These are phyloP conservation scores for Tylopilus plumbeoviolaceoides DNA, from an alignment of 768 basidiomycete genomes.

Conservation along the genomic window DNA sequence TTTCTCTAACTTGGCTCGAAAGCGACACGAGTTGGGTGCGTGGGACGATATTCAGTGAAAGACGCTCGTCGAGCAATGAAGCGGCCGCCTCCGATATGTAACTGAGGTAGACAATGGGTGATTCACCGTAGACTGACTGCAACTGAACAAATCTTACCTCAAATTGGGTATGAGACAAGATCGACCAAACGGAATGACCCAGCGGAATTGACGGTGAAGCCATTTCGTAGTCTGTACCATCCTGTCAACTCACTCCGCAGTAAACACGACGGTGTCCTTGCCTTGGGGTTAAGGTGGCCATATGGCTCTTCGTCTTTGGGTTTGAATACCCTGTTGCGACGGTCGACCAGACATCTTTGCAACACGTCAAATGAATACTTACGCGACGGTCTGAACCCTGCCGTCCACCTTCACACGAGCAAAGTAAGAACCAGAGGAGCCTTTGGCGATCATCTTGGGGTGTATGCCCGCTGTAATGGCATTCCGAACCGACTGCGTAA, in stretches of 20 bases:
- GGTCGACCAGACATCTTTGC: constrained; percentile 2
- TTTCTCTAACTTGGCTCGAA: constrained; percentile 54
- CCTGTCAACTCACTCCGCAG: constrained; percentile 1
- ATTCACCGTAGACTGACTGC: background rate
- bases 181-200: constrained; percentile 88
- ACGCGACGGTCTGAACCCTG: constrained; percentile 77
- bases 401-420: constrained; percentile 80
- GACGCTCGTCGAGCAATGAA: constrained; percentile 71
- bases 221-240: constrained; percentile 73
- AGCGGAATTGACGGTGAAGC: constrained; percentile 83
- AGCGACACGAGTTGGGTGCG: constrained; percentile 80
- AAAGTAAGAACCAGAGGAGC: constrained; percentile 89
- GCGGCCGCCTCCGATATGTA: constrained; percentile 91
- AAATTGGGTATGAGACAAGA: constrained; percentile 87
- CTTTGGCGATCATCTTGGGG: constrained; percentile 88
- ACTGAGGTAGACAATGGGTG: constrained; percentile 33
- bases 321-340: constrained; percentile 69
- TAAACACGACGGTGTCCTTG: constrained; percentile 18
- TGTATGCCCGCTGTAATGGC: constrained; percentile 78
- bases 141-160: constrained; percentile 43
- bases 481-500: constrained; percentile 59
- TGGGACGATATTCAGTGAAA: constrained; percentile 79
- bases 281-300: constrained; percentile 84
- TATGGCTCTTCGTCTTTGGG: constrained; percentile 92
- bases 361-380: constrained; percentile 26